Base-by-base conservation (phyloP, 768 basidiomycete species). In the Kwoniella sp. region DNA sequence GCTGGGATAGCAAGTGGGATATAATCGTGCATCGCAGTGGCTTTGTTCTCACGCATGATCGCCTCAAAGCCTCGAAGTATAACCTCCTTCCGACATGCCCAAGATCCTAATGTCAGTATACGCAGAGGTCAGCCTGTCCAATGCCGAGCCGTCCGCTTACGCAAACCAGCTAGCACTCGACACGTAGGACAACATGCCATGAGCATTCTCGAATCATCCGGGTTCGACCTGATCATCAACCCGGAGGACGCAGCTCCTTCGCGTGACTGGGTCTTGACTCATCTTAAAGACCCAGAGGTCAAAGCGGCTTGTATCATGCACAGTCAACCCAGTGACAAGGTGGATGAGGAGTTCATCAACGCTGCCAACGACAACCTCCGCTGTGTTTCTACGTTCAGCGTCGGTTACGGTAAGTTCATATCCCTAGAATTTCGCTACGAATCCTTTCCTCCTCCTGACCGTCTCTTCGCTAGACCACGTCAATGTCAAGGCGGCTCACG, bases 331-430 rank as follows among this genome's bases (percentile, higher is more conserved):
- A 52, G 36, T 27, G 60, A 59, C 37, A 63, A 92, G 86, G 79
- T 90, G 17, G 79, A 93, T 60, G 75, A 78, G 14, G 88, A 89
- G 66, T 70, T 92, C 10, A 61, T 90, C 32, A 82, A 84, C 32
- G 79, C 80, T 59, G 80, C 80, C 38, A 47, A 47, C 19, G 23
- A 44, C 14, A 60, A 20, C 3, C 78, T 99, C 8, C 82, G 81
- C 37, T 84, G 88, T n/a, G 81, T 95, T 2, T 93, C 91, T 0
- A 95, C 92, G 0, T 87, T 93, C 83, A 65, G 65, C 46, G 74
- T 73, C 3, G 70, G 73, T 3, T 70, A 58, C 56, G 72, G 71
- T 72, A 39, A 47, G 69, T 53, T 2, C 14, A 27, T 36, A 5
- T 8, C 3, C 5, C 15, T 20, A 3, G 37, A 29, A n/a, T n/a